Conservation (phyloP, 805 yeast genomes). For the Wickerhamiella brachini region DNA sequence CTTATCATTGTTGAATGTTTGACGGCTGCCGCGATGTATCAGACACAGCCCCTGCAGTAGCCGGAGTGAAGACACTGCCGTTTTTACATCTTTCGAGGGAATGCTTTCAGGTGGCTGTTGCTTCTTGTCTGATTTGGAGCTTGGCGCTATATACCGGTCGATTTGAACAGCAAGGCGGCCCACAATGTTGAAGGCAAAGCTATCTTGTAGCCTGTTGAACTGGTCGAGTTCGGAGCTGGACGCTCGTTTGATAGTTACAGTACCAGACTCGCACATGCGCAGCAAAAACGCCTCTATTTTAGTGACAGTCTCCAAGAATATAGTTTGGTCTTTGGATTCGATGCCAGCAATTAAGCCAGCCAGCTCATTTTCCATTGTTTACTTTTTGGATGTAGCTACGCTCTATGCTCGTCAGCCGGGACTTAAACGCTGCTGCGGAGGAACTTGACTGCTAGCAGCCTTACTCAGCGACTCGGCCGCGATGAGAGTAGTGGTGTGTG, state of each 20-base stretch:
- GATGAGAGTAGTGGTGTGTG: slow-evolving; percentile 78
- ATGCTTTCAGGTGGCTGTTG: not conserved
- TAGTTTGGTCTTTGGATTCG: not conserved
- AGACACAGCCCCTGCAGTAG: slow-evolving; percentile 45
- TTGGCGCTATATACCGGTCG: slow-evolving; percentile 1
- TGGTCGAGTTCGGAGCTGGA: slow-evolving; percentile 13
- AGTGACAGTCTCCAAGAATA: not conserved
- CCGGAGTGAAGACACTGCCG: slow-evolving; percentile 15
- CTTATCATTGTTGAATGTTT: slow-evolving; percentile 34
- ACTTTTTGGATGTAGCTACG: no score
- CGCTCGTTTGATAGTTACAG: not conserved
- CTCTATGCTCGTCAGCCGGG: no score
- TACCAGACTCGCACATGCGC: not conserved
- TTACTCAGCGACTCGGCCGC: not conserved
- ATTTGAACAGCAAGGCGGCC: slow-evolving; percentile 20
- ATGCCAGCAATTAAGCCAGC: not conserved
- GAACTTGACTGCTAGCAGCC: no score
- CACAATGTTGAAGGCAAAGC: slow-evolving; percentile 38
- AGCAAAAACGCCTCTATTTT: not conserved
- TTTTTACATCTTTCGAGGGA: not conserved
- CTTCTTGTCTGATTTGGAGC: not conserved
- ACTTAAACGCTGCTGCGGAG: no score
- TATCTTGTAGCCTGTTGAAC: slow-evolving; percentile 37
- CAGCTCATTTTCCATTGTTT: not conserved
- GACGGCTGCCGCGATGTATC: slow-evolving; percentile 42